Conservation (phyloP, 139 green algal species). For the Coelastrella sp. region DNA sequence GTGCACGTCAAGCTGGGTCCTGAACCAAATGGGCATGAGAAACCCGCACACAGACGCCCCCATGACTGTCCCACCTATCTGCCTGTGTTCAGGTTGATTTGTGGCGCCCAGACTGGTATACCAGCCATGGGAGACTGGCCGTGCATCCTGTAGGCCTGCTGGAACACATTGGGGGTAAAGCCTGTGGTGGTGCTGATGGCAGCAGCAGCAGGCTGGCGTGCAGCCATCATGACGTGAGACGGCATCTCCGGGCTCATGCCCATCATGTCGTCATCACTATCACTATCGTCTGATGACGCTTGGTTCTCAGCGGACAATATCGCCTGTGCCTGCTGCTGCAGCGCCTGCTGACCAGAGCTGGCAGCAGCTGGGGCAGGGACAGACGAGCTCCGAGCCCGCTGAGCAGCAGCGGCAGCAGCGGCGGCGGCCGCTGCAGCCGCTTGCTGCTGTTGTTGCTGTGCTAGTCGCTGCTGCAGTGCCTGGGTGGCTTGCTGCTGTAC, state of each 20-base stretch:
- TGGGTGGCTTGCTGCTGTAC: slow-evolving; percentile 1
- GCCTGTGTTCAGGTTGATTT: neutral
- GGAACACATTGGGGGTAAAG: slow-evolving; percentile 39
- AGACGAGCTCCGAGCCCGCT: neutral
- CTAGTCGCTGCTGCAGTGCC: slow-evolving; percentile 1
- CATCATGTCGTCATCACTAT: slow-evolving; percentile 58
- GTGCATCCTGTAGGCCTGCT: slow-evolving; percentile 45
- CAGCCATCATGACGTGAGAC: slow-evolving; percentile 36
- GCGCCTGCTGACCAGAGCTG: neutral
- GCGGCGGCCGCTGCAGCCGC: neutral
- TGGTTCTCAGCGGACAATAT: neutral
- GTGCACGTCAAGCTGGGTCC: neutral
- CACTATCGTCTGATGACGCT: neutral
- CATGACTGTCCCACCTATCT: neutral
- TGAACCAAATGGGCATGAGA: too few relatives aligned
- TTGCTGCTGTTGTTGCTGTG: neutral
- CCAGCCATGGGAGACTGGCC: neutral
- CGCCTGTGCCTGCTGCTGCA: slow-evolving; percentile 3
- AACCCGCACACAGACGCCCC: neutral
- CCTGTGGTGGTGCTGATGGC: neutral
- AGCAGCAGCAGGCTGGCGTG: neutral
- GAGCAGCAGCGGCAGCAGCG: neutral
- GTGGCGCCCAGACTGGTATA: slow-evolving; percentile 10
- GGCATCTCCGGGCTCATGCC: slow-evolving; percentile 59
- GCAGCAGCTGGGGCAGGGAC: neutral